Evolutionary conservation across 2,329 filamentous ascomycete genomes (phyloP), one percentile per base, ranked within the genome.

Genomic region (Diatrype stigma): DNA sequence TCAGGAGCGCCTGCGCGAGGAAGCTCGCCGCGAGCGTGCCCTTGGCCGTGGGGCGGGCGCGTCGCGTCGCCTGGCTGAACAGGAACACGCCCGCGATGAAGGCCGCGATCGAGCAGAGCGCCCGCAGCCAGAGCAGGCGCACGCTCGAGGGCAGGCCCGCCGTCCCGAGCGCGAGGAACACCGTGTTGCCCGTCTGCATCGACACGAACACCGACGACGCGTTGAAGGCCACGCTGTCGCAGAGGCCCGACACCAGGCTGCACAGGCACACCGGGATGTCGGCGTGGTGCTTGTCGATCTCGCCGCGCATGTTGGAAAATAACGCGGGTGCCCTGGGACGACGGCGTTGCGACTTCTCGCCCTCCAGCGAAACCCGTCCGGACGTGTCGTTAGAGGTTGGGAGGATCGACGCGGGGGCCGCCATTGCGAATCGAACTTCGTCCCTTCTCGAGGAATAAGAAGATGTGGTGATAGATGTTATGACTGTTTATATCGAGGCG

Each of bases 91-190:
- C 81, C 28, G 74, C 50, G 53, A 80, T 70, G 67, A 83, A 83
- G 55, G 73, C 71, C 51, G 60, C 64, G 55, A 82, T 78, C 48
- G 81, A 83, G 53, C 74, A 67, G 19, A 79, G 69, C 2, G 77
- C 78, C 51, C 74, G 78, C 47, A 77, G 67, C 78, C 76, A 82
- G 49, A 76, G 79, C 49, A 71, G 71, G 3, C 78, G 77, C 51
- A 79, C 69, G 51, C 69, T 70, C 19, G 70, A 63, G 3, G 78
- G 80, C 45, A 81, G 78, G 28, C 67, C 66, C 2, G 80, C 75
- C 12, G 79, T 76, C 50, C 80, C 81, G 21, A 85, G 77, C 17
- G 78, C 81, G 37, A 85, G 72, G 67, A 85, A 84, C 58, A 85
- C 77, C 10, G 82, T 85, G 66, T 85, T 85, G 37, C 81, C 81